Percentiles rank a stretch among this genome's conserved stretches.
These are phyloP conservation scores for Albizia julibrissin DNA, from an alignment of 306 rosid genomes.

Conservation along the genomic window DNA sequence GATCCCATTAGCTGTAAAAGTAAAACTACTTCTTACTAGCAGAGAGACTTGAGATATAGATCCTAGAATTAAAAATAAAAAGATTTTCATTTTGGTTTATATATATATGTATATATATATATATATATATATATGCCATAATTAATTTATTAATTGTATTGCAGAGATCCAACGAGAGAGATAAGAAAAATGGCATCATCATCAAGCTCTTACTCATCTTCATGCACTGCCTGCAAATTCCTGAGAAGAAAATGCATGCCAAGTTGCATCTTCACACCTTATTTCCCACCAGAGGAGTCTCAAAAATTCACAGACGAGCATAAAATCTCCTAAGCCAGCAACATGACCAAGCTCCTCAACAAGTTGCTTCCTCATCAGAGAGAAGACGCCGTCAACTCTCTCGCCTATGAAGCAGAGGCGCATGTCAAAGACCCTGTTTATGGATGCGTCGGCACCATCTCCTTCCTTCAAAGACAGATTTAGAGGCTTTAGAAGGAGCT, in stretches of 20 bases:
- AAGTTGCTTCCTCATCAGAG: slow-evolving; percentile 91
- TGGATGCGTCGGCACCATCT: slow-evolving; percentile 97
- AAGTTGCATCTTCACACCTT: slow-evolving; percentile 94
- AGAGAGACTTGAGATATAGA: slow-evolving; percentile 15
- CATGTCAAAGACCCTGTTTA: slow-evolving; percentile 90
- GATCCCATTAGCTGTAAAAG: slow-evolving; percentile 21
- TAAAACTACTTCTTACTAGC: slow-evolving; percentile 3
- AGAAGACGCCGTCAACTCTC: slow-evolving; percentile 94
- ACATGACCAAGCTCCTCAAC: slow-evolving; percentile 91
- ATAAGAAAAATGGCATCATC: slow-evolving; percentile 52
- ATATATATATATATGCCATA: neutral
- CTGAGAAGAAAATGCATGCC: slow-evolving; percentile 95
- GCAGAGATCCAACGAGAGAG: slow-evolving; percentile 20
- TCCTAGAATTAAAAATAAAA: neutral
- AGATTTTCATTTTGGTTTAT: slow-evolving; percentile 6
- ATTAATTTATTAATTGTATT: slow-evolving; percentile 13
- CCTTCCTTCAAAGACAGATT: slow-evolving; percentile 90
- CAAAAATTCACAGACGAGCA: slow-evolving; percentile 92
- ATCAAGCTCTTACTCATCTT: no score
- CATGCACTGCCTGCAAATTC: no score
- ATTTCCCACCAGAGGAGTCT: slow-evolving; percentile 98
- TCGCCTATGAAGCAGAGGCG: slow-evolving; percentile 96
- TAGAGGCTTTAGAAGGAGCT: slow-evolving; percentile 95
- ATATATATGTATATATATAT: no score
- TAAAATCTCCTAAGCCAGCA: slow-evolving; percentile 96